Evolutionary conservation across 306 rosid genomes (phyloP), one percentile per base, ranked within the genome.

Genomic region (Castanospermum australe): DNA sequence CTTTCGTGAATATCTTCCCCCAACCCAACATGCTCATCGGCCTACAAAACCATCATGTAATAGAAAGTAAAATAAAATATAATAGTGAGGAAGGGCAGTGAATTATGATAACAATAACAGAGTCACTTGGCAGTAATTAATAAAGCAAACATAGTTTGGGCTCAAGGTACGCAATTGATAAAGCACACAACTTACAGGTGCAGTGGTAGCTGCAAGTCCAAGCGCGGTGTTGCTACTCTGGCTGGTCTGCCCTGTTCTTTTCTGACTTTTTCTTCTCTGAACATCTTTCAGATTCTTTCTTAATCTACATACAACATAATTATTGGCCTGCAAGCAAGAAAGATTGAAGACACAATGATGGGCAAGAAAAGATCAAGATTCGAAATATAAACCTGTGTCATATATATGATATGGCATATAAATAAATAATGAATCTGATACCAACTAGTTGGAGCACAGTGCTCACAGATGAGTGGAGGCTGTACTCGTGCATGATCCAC

Each of bases 401-500:
- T 42, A n/a, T n/a, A n/a, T n/a, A n/a, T n/a, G n/a, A n/a, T n/a
- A 48, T 41, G 21, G 22, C 25, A 15, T 21, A 44, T 45, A 25
- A 39, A 38, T 20, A 64, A n/a, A n/a, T n/a, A n/a, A n/a, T n/a
- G n/a, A n/a, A n/a, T n/a, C n/a, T n/a, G n/a, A n/a, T n/a, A 28
- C 32, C 3, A 28, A 3, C 20, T 47, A 47, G 5, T 5, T 50
- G 56, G 3, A 50, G 2, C 18, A 50, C 7, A 50, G 12, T 45
- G 13, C 64, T 66, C 25, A 77, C 76, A 0, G 13, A 20, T 10
- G 15, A 0, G 12, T 67, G 0, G 14, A 78, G 57, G 11, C n/a
- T 56, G 22, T 55, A 78, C 9, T 78, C 76, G 15, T 67, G 82
- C 60, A 78, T 9, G 60, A 78, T 78, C 82, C 82, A 78, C 0